phyloP scores from a whole-genome alignment of 805 yeast species.

The Myxozyma neglecta region DNA sequence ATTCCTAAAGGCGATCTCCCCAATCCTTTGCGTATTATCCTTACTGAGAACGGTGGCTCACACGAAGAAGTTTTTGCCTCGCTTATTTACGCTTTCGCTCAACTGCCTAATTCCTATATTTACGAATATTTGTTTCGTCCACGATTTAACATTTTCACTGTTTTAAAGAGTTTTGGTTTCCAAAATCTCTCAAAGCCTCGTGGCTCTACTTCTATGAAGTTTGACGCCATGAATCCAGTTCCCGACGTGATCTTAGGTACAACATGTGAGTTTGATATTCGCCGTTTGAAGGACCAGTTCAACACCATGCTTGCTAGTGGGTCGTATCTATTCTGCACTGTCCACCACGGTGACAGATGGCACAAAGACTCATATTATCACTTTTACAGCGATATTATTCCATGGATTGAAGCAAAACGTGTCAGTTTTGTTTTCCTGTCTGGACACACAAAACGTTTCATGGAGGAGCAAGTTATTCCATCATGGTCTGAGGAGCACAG shows the following conservation, averaged over 20 bases:
- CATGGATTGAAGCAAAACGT: conserved; percentile 28
- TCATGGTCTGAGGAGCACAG: conserved; percentile 26
- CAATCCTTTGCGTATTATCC: conserved; percentile 22
- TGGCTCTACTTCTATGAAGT: conserved; percentile 22
- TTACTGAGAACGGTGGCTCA: conserved; percentile 28
- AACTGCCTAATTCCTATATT: conserved; percentile 27
- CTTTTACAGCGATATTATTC: conserved; percentile 23
- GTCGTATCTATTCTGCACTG: conserved; percentile 26
- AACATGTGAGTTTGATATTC: conserved; percentile 30
- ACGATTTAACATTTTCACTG: conserved; percentile 27
- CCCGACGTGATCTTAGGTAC: conserved; percentile 29
- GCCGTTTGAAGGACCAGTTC: conserved; percentile 16
- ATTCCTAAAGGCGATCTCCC: conserved; percentile 22
- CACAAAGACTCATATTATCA: conserved; percentile 19
- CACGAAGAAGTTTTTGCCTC: conserved; percentile 33
- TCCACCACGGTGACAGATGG: conserved; percentile 32
- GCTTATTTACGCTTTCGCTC: conserved; percentile 30
- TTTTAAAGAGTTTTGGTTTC: conserved; percentile 22
- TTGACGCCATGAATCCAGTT: conserved; percentile 22
- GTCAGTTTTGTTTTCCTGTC: conserved; percentile 29
- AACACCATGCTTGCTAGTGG: conserved; percentile 20
- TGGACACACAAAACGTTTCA: conserved; percentile 23
- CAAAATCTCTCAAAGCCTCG: conserved; percentile 23
- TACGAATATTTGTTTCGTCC: conserved; percentile 25
- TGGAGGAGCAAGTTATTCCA: conserved; percentile 23